Conservation (phyloP, 2,329 filamentous ascomycete species). For the Hypomyces rosellus region DNA sequence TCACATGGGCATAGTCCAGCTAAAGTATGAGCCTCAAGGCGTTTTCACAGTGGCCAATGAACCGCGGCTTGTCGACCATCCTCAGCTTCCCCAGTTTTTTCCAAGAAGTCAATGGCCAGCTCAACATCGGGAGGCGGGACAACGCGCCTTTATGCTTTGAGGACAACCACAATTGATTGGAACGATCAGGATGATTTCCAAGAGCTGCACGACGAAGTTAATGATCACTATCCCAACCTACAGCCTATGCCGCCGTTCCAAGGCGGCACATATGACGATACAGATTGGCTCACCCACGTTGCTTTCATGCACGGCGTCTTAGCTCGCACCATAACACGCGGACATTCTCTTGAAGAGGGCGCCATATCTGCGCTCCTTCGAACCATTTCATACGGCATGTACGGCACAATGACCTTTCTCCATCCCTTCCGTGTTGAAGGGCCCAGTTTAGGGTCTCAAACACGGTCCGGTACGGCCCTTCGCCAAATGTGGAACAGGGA, state of each 20-base stretch:
- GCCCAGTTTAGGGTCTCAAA: not conserved
- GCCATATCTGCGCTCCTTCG: conserved; percentile 13
- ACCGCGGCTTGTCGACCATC: not conserved
- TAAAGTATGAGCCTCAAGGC: not conserved
- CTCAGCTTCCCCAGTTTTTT: not conserved
- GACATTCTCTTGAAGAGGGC: not conserved
- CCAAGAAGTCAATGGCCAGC: not conserved
- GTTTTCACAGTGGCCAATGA: not conserved
- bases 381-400: conserved; percentile 17
- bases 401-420: conserved; percentile 11
- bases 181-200: not conserved
- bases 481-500: conserved; percentile 1
- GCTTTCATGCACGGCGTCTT: conserved; percentile 14
- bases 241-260: conserved; percentile 15
- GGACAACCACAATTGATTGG: not conserved
- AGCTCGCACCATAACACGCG: conserved; percentile 2
- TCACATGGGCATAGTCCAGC: conserved; percentile 2
- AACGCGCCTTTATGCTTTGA: not conserved
- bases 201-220: not conserved
- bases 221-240: conserved; percentile 8
- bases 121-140: too few species aligned
- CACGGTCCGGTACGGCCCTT: not conserved
- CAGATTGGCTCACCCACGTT: conserved; percentile 12
- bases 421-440: conserved; percentile 8
- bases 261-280: conserved; percentile 7